phyloP scores from a whole-genome alignment of 805 yeast genomes.

The Pichia paraexigua region DNA sequence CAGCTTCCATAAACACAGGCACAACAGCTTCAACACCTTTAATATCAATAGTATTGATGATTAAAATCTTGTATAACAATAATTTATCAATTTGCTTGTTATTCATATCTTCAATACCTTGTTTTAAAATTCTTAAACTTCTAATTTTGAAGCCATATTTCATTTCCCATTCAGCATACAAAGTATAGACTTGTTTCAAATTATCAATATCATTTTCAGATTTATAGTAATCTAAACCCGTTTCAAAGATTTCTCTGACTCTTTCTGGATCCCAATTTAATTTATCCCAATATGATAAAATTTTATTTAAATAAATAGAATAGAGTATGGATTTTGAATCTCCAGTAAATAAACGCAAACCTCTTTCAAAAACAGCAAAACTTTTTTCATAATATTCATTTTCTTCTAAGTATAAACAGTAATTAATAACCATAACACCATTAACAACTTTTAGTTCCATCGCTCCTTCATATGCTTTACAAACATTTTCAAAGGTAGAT shows the following conservation, averaged over 20 bases:
- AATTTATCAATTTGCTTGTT: constrained; percentile 23
- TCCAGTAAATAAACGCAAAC: constrained; percentile 50
- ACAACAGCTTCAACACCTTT: constrained; percentile 39
- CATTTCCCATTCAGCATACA: constrained; percentile 59
- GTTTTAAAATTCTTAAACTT: constrained; percentile 40
- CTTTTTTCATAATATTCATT: constrained; percentile 39
- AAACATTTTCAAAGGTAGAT: constrained; percentile 34
- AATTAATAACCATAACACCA: constrained; percentile 56
- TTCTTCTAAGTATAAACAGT: constrained; percentile 52
- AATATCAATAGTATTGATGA: constrained; percentile 32
- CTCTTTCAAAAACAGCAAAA: constrained; percentile 60
- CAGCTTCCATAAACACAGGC: constrained; percentile 43
- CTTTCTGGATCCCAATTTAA: constrained; percentile 39
- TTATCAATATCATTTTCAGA: constrained; percentile 24
- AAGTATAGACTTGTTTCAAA: constrained; percentile 40
- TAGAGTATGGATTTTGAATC: constrained; percentile 64
- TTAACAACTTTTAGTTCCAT: constrained; percentile 59
- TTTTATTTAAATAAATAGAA: constrained; percentile 55
- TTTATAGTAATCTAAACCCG: constrained; percentile 35
- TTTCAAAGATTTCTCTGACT: constrained; percentile 68
- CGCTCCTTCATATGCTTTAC: constrained; percentile 43
- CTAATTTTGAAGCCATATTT: constrained; percentile 42
- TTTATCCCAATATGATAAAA: constrained; percentile 28
- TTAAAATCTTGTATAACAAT: constrained; percentile 36
- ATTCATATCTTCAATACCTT: constrained; percentile 31